These are phyloP conservation scores for Penicillium sp. DNA, from an alignment of 2,329 filamentous ascomycete genomes.

Conservation along the genomic window DNA sequence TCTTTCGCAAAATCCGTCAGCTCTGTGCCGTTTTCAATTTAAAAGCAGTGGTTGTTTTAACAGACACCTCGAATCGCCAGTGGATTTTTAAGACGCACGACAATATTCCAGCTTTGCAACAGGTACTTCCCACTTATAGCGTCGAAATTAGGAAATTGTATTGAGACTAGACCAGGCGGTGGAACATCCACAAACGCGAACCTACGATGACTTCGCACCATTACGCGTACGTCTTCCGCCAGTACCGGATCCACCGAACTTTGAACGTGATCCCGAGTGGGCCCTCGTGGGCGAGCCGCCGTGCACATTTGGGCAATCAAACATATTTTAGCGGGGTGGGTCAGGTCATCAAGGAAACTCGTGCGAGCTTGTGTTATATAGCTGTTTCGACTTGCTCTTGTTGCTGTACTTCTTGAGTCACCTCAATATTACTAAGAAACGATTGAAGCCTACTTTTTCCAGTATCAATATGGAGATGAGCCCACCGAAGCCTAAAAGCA, in stretches of 20 bases:
- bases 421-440: too few relatives aligned
- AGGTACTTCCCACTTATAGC: slow-evolving; percentile 1
- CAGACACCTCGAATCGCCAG: slow-evolving; percentile 6
- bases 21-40: background rate
- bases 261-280: too few relatives aligned
- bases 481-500: background rate
- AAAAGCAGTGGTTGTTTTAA: slow-evolving; percentile 5
- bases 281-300: too few relatives aligned
- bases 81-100: slow-evolving; percentile 14
- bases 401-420: too few relatives aligned
- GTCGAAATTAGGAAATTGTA: background rate
- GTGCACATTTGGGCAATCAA: too few relatives aligned
- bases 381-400: too few relatives aligned
- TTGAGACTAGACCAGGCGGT: slow-evolving; percentile 3
- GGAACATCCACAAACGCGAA: slow-evolving; percentile 5
- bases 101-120: slow-evolving; percentile 6
- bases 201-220: slow-evolving; percentile 7
- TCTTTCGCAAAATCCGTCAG: background rate
- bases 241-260: too few relatives aligned
- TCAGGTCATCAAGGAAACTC: too few relatives aligned
- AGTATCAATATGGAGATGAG: background rate
- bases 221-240: background rate
- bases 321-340: too few relatives aligned
- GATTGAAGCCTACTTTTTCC: too few relatives aligned
- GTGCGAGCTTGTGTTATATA: too few relatives aligned